Evolutionary conservation across 495 filamentous ascomycete genomes (phyloP), one percentile per base, ranked within the genome.

Genomic region (Mycothermus thermophilus): DNA sequence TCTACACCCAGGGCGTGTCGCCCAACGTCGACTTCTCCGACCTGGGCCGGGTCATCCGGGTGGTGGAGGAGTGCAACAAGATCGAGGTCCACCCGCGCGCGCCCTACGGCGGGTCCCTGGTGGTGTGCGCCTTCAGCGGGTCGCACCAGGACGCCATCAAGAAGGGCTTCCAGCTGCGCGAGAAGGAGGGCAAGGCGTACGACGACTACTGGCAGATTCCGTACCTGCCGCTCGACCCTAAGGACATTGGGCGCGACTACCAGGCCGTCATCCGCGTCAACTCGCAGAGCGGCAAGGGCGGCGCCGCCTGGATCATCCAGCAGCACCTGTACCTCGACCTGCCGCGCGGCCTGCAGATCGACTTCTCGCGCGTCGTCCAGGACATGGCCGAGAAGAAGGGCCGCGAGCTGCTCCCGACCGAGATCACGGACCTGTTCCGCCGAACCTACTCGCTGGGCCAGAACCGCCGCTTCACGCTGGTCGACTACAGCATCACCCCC

Each of bases 261-360:
- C 87, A 95, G 60, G 88, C 88, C 26, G 80, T 95, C 54, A 97
- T 97, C 55, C 82, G 88, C 20, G 90, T 96, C 67, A 97, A 96
- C 60, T 88, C 81, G 15, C 90, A 97, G 53, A 83, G 75, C 41
- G 90, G 90, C 35, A 97, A 97, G 62, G 90, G 87, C 35, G 90
- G 90, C 44, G 79, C 84, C 38, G 88, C 90, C 26, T 96, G 83
- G 85, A 77, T 95, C 44, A 87, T 97, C 54, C 75, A 83, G 51
- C 80, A 80, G 30, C 74, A 76, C 30, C 71, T 96, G 39, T 75
- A 94, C 47, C 81, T 96, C 43, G 90, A 94, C 59, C 71, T 96
- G 42, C 90, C 90, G 4, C 84, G 90, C 47, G 82, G 84, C 15
- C 67, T 97, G 31, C 90, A 97, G 58, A 69, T 94, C 43, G 88